Conservation (phyloP, 352 stramenopile genomes). For the Phytophthora sp. region DNA sequence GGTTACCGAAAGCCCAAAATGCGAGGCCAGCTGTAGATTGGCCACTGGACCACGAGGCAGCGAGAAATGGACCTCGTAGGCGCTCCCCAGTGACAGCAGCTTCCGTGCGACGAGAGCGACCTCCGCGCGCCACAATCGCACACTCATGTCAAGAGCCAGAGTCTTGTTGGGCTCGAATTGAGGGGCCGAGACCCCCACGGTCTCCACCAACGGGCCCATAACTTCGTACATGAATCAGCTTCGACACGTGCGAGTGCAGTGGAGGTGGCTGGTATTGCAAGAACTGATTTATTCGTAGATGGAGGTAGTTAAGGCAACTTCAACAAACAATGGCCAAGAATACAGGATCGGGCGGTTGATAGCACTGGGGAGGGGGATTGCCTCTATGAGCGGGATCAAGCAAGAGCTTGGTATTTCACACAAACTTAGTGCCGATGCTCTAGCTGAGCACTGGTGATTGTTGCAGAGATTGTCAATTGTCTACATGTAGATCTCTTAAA, state of each 20-base stretch:
- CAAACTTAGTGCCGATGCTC: neutral
- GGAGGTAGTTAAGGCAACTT: no score
- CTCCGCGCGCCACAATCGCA: slow-evolving; percentile 57
- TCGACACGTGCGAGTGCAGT: neutral
- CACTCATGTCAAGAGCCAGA: slow-evolving; percentile 46
- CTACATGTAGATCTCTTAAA: neutral
- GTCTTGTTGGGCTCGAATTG: slow-evolving; percentile 5
- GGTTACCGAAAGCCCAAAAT: slow-evolving; percentile 56
- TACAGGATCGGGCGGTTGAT: no score
- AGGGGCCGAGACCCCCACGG: neutral
- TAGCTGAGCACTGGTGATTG: neutral
- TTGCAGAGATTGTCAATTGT: no score
- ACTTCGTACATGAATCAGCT: neutral
- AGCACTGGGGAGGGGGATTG: no score
- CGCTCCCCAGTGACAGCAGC: slow-evolving; percentile 61
- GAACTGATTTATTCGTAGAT: neutral
- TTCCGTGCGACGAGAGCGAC: slow-evolving; percentile 51
- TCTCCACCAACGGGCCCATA: slow-evolving; percentile 14
- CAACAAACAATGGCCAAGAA: no score
- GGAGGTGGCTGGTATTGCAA: neutral
- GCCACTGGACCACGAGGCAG: slow-evolving; percentile 29
- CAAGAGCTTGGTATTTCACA: no score
- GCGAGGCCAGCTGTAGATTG: slow-evolving; percentile 22
- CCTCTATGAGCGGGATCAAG: no score
- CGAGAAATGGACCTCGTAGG: slow-evolving; percentile 63